phyloP scores from a whole-genome alignment of 768 basidiomycete species.

The Termitomyces sp. region DNA sequence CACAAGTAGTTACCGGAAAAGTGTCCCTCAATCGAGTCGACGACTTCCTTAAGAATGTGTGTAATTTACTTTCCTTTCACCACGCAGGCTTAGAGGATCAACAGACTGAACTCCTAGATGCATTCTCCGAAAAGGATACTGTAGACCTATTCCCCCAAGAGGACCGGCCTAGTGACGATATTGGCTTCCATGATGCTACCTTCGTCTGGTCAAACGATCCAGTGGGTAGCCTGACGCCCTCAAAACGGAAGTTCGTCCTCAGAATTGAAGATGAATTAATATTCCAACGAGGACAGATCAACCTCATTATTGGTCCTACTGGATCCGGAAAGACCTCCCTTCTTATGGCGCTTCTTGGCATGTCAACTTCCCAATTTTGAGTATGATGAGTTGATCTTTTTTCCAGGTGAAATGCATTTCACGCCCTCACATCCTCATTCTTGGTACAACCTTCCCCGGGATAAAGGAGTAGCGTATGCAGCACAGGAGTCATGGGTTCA shows the following conservation, averaged over 20 bases:
- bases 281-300: conserved; percentile 52
- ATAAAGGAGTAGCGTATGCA: conserved; percentile 71
- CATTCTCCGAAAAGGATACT: conserved; percentile 26
- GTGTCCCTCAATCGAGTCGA: conserved; percentile 61
- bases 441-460: conserved; percentile 68
- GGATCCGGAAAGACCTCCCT: conserved; percentile 63
- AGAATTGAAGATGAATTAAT: conserved; percentile 49
- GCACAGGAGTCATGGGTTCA: conserved; percentile 86
- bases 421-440: conserved; percentile 47
- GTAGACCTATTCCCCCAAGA: conserved; percentile 14
- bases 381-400: background rate
- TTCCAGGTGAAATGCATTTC: conserved; percentile 64
- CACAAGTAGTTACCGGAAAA: conserved; percentile 36
- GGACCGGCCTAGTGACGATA: conserved; percentile 22
- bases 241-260: conserved; percentile 46
- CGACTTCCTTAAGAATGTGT: conserved; percentile 37
- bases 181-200: conserved; percentile 51
- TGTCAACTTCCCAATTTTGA: background rate
- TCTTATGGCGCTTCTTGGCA: conserved; percentile 58
- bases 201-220: conserved; percentile 53
- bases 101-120: conserved; percentile 48
- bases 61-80: conserved; percentile 3
- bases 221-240: conserved; percentile 34
- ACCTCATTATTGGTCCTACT: conserved; percentile 59
- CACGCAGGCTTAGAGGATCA: background rate